A percentile compares a stretch with the other conserved stretches of the same genome.
Conservation (phyloP, 768 basidiomycete species). For the Naematelia aurantialba region DNA sequence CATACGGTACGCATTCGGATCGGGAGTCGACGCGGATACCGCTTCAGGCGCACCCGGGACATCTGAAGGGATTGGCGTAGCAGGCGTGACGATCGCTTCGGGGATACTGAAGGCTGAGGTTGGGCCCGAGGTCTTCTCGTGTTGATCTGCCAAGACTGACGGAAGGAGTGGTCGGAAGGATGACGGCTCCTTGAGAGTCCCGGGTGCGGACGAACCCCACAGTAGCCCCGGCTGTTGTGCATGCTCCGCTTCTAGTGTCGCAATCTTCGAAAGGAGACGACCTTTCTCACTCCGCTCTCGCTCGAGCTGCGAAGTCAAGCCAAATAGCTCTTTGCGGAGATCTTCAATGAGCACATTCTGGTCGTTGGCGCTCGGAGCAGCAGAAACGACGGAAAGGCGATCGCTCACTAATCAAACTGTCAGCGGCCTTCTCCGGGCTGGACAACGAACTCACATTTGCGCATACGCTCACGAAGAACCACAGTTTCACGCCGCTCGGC, state of each 20-base stretch:
- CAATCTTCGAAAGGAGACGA: background rate
- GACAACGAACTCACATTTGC: constrained; percentile 42
- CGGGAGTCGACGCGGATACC: background rate
- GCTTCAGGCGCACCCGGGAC: too few species aligned
- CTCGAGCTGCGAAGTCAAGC: constrained; percentile 51
- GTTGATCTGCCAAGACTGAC: background rate
- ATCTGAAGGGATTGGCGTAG: constrained; percentile 11
- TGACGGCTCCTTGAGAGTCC: background rate
- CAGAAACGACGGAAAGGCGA: constrained; percentile 34
- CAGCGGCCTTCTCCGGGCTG: background rate
- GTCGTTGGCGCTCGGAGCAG: constrained; percentile 11
- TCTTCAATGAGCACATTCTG: constrained; percentile 2
- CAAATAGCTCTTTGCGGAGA: constrained; percentile 48
- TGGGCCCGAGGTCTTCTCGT: background rate
- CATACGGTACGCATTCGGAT: constrained; percentile 13
- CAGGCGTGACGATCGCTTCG: constrained; percentile 20
- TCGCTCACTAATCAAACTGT: constrained; percentile 36
- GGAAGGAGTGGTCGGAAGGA: background rate
- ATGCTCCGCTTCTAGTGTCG: background rate
- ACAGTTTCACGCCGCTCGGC: constrained; percentile 72
- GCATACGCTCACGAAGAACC: constrained; percentile 66
- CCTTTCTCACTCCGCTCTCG: constrained; percentile 43
- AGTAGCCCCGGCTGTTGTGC: background rate
- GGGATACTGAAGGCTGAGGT: constrained; percentile 1
- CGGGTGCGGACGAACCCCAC: background rate